Percentiles rank a stretch among this genome's conserved stretches.
phyloP scores from a whole-genome alignment of 768 basidiomycete species.

The Fistulinella prunicolor region DNA sequence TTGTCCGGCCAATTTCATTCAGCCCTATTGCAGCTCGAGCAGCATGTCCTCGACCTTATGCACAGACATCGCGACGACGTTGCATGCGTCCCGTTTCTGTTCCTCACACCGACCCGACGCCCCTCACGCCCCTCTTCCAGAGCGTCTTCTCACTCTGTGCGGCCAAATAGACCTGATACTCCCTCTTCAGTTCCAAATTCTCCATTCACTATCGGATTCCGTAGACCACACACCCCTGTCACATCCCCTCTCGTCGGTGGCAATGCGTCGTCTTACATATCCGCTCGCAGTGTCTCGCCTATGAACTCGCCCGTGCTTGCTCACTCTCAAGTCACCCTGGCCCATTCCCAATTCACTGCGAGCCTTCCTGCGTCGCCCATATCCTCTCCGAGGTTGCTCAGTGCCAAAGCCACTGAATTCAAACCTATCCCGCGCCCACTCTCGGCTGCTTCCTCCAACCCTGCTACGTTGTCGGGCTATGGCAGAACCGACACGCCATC shows the following conservation, averaged over 20 bases:
- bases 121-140: conserved; percentile 82
- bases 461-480: conserved; percentile 48
- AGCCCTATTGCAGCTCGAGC: conserved; percentile 59
- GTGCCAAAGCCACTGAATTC: conserved; percentile 88
- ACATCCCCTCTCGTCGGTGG: conserved; percentile 72
- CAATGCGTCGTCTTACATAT: conserved; percentile 54
- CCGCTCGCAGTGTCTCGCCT: conserved; percentile 50
- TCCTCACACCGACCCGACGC: conserved; percentile 74
- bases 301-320: conserved; percentile 66
- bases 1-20: conserved; percentile 17
- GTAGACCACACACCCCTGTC: conserved; percentile 75
- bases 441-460: conserved; percentile 59
- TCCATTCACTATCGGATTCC: conserved; percentile 70
- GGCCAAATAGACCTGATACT: conserved; percentile 73
- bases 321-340: conserved; percentile 53
- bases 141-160: conserved; percentile 66
- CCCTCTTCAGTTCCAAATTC: conserved; percentile 74
- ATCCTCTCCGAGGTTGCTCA: conserved; percentile 80
- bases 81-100: conserved; percentile 78
- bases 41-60: conserved; percentile 91
- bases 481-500: conserved; percentile 77
- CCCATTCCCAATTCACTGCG: conserved; percentile 63
- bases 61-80: conserved; percentile 89
- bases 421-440: conserved; percentile 80
- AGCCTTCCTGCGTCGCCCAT: conserved; percentile 83